Base-by-base conservation (phyloP, 768 basidiomycete genomes). In the Cyclocybe aegerita region DNA sequence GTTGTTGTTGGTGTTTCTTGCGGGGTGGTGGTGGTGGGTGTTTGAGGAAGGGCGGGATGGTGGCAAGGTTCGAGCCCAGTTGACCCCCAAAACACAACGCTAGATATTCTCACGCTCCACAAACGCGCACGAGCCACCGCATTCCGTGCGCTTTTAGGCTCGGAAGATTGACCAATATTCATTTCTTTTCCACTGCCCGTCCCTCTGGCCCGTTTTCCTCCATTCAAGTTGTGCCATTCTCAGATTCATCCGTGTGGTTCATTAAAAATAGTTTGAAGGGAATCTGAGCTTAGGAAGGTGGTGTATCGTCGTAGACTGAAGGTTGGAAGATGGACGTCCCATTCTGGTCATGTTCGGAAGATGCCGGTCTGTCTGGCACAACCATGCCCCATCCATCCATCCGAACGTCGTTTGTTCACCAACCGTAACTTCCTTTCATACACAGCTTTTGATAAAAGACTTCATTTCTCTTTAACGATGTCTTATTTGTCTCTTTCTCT, bases 101-200 rank as follows among this genome's bases (percentile, higher is more conserved):
- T 63, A 61, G 55, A 70, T 65, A 62, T 78, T 78, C 76, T 75
- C 78, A 77, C 77, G 77, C 66, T 65, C 54, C 43, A 57, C 49
- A 52, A 67, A 67, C 56, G 71, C 75, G 76, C 76, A 75, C 75
- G 72, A 73, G 73, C 75, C 76, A 75, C 60, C 62, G 62, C 60
- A 73, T 66, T 76, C 71, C 70, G 70, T 74, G 69, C 73, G 65
- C 66, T 71, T 75, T 75, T 61, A 62, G 65, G 64, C 72, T 74
- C 66, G 74, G 76, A 78, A 76, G 74, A 74, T 78, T 73, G 72
- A 47, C 45, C 61, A 64, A 66, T 64, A 63, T 65, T 64, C 63
- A 56, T 58, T 54, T 52, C 48, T 54, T 60, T 62, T 69, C 65
- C 68, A 57, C 60, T 41, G 44, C 44, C 39, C 45, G 49, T 55